Evolutionary conservation across 441 rosid species (phyloP).

Genomic region (Croton laevigatus): DNA sequence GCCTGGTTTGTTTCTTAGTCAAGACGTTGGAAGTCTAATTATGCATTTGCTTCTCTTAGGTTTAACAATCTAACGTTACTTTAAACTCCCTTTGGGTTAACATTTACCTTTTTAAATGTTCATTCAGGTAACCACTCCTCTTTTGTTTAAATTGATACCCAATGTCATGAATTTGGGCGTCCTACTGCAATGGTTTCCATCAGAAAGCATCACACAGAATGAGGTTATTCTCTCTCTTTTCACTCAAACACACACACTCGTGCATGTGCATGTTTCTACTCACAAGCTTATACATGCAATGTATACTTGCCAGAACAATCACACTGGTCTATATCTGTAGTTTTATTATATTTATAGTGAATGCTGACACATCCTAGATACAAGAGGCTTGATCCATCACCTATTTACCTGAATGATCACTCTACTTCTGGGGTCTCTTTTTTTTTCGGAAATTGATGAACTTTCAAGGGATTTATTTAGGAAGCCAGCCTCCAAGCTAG

Average conservation of each 20-base stretch:
- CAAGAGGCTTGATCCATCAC: neutral
- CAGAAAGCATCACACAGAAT: conserved; percentile 48
- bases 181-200: conserved; percentile 79
- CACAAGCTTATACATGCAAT: neutral
- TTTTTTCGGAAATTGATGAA: neutral
- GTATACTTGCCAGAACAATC: neutral
- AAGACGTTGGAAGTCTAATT: neutral
- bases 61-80: neutral
- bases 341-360: neutral
- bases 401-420: neutral
- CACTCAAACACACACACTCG: neutral
- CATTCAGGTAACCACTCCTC: conserved; percentile 81
- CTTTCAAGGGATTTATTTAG: neutral
- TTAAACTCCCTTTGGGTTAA: conserved; percentile 7
- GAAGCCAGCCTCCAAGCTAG: neutral
- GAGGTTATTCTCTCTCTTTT: conserved; percentile 48
- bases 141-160: conserved; percentile 83
- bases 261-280: neutral
- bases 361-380: neutral
- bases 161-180: conserved; percentile 75
- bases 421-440: neutral
- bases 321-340: neutral
- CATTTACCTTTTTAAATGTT: conserved; percentile 17
- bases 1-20: conserved; percentile 58
- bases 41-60: conserved; percentile 11